These are phyloP conservation scores for Trichosporon ovoides DNA, from an alignment of 1,284 basidiomycete species.

Conservation along the genomic window DNA sequence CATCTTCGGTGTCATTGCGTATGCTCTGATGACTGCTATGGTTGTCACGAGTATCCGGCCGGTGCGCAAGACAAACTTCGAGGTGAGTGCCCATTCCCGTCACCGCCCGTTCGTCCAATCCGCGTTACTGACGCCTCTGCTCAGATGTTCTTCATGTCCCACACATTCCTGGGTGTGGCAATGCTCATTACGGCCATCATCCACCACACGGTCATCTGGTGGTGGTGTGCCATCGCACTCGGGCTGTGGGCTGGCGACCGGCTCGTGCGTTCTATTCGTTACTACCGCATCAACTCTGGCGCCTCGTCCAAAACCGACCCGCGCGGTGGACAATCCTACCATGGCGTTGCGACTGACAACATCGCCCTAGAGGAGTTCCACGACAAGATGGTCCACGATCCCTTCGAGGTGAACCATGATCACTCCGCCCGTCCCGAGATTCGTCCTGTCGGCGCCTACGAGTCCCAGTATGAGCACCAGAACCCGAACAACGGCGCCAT, in stretches of 20 bases:
- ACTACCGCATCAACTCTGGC: constrained; percentile 62
- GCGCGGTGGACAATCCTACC: neutral
- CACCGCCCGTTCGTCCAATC: neutral
- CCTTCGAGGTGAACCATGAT: neutral
- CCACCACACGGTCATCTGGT: constrained; percentile 63
- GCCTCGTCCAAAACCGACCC: constrained; percentile 8
- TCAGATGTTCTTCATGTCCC: constrained; percentile 63
- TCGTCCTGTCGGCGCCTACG: constrained; percentile 10
- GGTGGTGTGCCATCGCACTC: constrained; percentile 60
- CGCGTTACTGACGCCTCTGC: neutral
- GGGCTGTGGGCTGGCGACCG: constrained; percentile 64
- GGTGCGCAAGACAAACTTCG: constrained; percentile 65
- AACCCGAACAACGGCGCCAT: neutral
- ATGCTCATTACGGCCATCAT: constrained; percentile 60
- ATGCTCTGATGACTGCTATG: constrained; percentile 63
- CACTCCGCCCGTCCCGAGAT: constrained; percentile 12
- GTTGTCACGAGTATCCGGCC: constrained; percentile 61
- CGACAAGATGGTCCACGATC: constrained; percentile 16
- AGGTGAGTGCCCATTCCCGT: constrained; percentile 50
- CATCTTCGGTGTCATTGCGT: constrained; percentile 67
- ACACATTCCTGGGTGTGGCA: constrained; percentile 62
- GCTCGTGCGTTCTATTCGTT: constrained; percentile 58
- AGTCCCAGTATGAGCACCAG: neutral
- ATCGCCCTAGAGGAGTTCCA: constrained; percentile 15
- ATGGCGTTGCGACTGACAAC: constrained; percentile 6